phyloP scores from a whole-genome alignment of 768 basidiomycete species.

The Cubamyces sp. region DNA sequence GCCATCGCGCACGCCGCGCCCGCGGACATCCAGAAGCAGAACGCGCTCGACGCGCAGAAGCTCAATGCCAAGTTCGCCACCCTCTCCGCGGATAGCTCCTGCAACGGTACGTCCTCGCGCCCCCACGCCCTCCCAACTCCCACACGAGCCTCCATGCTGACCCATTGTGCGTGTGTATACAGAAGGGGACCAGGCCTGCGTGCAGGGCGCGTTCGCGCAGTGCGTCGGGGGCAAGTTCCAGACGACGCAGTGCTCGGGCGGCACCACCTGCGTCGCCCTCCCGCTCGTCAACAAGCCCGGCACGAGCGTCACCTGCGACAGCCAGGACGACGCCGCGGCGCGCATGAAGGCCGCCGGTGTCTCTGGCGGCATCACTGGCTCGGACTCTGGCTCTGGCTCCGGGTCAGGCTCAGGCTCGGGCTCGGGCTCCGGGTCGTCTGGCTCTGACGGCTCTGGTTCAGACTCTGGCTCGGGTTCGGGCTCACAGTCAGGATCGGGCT shows the following conservation, averaged over 20 bases:
- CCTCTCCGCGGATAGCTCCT: constrained; percentile 34
- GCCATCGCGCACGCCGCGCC: constrained; percentile 21
- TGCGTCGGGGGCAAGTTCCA: constrained; percentile 42
- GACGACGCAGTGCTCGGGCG: constrained; percentile 37
- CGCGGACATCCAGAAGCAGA: constrained; percentile 33
- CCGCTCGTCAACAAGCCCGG: constrained; percentile 46
- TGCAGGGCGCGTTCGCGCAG: constrained; percentile 44
- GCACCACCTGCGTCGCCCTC: constrained; percentile 42
- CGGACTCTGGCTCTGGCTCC: neutral
- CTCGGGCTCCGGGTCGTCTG: neutral
- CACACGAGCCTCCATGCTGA: neutral
- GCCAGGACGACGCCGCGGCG: constrained; percentile 36
- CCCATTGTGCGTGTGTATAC: neutral
- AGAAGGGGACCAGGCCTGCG: constrained; percentile 43
- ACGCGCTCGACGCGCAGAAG: constrained; percentile 42
- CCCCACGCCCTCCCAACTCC: too few species aligned
- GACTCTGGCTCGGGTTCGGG: neutral
- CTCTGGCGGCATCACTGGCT: constrained; percentile 29
- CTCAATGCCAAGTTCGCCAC: constrained; percentile 41
- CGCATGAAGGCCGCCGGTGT: constrained; percentile 43
- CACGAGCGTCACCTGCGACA: constrained; percentile 43
- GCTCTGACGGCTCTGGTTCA: neutral
- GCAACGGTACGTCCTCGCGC: constrained; percentile 32
- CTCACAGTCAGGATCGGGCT: neutral
- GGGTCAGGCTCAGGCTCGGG: neutral